These are phyloP conservation scores for Aspergillus bridgeri DNA, from an alignment of 495 filamentous ascomycete genomes.

Conservation along the genomic window DNA sequence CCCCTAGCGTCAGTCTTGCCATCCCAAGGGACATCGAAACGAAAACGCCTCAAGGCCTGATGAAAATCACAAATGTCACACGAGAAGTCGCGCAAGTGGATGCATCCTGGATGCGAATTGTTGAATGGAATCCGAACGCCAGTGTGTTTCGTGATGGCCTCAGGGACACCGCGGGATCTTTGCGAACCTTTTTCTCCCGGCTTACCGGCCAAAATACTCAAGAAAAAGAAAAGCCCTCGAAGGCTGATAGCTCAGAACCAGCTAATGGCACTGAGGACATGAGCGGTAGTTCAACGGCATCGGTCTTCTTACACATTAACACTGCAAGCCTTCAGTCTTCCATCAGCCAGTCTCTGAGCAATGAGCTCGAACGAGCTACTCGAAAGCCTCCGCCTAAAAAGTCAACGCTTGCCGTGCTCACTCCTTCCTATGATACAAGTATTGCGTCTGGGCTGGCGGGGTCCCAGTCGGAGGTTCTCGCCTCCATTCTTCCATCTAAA, in stretches of 20 bases:
- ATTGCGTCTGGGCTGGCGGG: constrained; percentile 57
- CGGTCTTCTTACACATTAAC: constrained; percentile 83
- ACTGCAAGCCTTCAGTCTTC: constrained; percentile 76
- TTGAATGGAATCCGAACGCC: constrained; percentile 73
- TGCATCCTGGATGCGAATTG: constrained; percentile 82
- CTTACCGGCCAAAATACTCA: constrained; percentile 50
- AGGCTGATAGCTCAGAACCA: constrained; percentile 24
- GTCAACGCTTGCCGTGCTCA: constrained; percentile 80
- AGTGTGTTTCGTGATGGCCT: constrained; percentile 37
- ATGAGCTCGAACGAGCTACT: constrained; percentile 91
- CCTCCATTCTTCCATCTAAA: constrained; percentile 84
- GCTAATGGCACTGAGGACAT: constrained; percentile 57
- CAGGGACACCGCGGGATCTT: constrained; percentile 50
- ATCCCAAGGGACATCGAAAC: constrained; percentile 80
- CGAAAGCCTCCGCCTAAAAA: constrained; percentile 92
- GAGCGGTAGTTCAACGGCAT: constrained; percentile 60
- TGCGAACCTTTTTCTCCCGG: constrained; percentile 78
- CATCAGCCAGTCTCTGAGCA: constrained; percentile 61
- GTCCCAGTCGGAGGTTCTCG: constrained; percentile 73
- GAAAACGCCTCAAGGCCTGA: constrained; percentile 74
- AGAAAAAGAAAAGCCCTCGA: constrained; percentile 30
- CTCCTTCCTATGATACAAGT: constrained; percentile 83
- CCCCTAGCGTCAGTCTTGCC: constrained; percentile 65
- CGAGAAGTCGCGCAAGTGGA: constrained; percentile 85
- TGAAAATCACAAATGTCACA: constrained; percentile 72